Evolutionary conservation across 768 basidiomycete genomes (phyloP), one percentile per base, ranked within the genome.

Genomic region (Podaxis sp.): DNA sequence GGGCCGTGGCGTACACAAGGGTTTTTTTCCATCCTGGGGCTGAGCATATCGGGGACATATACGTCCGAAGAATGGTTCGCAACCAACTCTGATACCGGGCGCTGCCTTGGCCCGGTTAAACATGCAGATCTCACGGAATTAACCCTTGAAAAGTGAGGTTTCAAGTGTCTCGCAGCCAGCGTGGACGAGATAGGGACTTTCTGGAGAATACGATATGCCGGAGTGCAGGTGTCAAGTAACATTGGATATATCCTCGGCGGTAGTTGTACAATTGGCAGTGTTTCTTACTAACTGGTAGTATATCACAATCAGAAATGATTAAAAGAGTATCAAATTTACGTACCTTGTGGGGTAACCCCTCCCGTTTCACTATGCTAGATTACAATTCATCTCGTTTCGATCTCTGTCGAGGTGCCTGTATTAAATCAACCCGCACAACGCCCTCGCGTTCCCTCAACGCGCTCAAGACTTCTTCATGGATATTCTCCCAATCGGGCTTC

Each of bases 401-500:
- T 4, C 61, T 55, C 55, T 56, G 54, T 12, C 47, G 29, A 2
- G 61, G 43, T 37, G 33, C 37, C 25, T 47, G 43, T 38, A 62
- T 36, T 38, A 62, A 15, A 62, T 62, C 61, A 40, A 62, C 55
- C 12, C 61, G 33, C 13, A 62, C 54, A 13, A 62, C 47, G 15
- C 61, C 61, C 22, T 38, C 54, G 25, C 54, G 29, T 17, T 15
- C 61, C 15, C 37, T 56, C 22, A 62, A 2, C 4, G 19, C 54
- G 19, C 24, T 15, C 46, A 62, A 36, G 22, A 62, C 55, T 24
- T 62, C 54, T 24, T 62, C 47, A 9, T 62, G 61, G 4, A 62
- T 62, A 7, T 50, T 55, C 24, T 69, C 69, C 81, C 80, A 81
- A 38, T 74, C 68, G 1, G 63, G 66, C 57, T 77, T 78, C 2